phyloP scores from a whole-genome alignment of 1,139 yeast genomes.

The Taiozyma sp. region DNA sequence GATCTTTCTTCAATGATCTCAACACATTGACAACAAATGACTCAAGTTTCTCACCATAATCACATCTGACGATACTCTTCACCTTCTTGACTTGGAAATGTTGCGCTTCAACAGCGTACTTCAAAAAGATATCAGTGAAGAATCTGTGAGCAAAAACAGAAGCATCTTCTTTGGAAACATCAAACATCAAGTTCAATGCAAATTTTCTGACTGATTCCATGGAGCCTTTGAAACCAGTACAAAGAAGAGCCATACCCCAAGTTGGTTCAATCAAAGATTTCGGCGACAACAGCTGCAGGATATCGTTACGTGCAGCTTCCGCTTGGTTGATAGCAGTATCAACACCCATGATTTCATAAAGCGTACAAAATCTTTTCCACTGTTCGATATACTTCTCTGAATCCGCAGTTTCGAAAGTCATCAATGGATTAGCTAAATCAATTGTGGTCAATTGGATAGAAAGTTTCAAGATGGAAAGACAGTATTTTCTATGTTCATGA shows the following conservation, averaged over 20 bases:
- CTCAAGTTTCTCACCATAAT: conserved; percentile 51
- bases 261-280: conserved; percentile 49
- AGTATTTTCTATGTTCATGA: conserved; percentile 70
- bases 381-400: conserved; percentile 36
- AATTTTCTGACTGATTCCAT: conserved; percentile 77
- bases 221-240: conserved; percentile 74
- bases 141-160: conserved; percentile 43
- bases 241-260: conserved; percentile 71
- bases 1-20: conserved; percentile 30
- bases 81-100: conserved; percentile 41
- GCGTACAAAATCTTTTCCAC: conserved; percentile 72
- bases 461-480: conserved; percentile 62
- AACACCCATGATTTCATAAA: conserved; percentile 76
- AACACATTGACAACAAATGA: conserved; percentile 45
- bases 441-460: conserved; percentile 46
- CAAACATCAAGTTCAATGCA: conserved; percentile 52
- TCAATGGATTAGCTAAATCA: conserved; percentile 37
- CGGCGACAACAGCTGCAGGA: conserved; percentile 51
- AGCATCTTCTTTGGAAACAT: conserved; percentile 41
- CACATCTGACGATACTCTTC: conserved; percentile 39
- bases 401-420: conserved; percentile 42
- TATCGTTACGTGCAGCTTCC: conserved; percentile 69
- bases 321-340: conserved; percentile 88
- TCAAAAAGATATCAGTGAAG: conserved; percentile 51
- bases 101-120: conserved; percentile 60